Evolutionary conservation across 768 basidiomycete genomes (phyloP), one percentile per base, ranked within the genome.

Genomic region (Podaxis sp.): DNA sequence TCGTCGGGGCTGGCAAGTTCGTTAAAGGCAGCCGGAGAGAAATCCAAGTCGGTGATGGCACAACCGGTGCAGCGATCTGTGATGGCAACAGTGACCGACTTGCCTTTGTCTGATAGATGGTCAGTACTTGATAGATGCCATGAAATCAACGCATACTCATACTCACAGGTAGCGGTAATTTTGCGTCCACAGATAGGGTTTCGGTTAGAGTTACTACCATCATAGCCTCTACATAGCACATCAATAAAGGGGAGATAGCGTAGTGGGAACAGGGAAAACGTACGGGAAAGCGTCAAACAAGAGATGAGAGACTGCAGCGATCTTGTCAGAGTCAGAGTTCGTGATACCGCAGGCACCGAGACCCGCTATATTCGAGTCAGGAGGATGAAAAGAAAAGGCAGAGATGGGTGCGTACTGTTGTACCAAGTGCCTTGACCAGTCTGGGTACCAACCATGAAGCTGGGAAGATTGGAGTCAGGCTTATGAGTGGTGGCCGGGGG

Each of bases 161-260:
- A 73, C 79, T 70, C 73, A 89, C 89, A 90, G 4, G 66, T 67
- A 14, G 72, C 77, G 6, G 58, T 68, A 57, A 89, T 73, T 57
- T 73, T 64, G 66, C 72, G 78, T 65, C 74, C 74, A 69, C 92
- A 93, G 57, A 93, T 70, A 36, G 91, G 90, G 75, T 94, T 92
- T 58, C 63, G 67, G 71, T 93, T 93, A 27, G 91, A 88, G 76
- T 93, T 84, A 5, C 53, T 76, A 25, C 81, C 79, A 16, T 72
- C 55, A 69, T 84, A 88, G 9, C 77, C 81, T 48, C 88, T 90
- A 61, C 27, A 55, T 40, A 38, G 56, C 47, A 27, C 18, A 21
- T 61, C n/a, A 57, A 35, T 55, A 40, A 55, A 40, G 50, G 10
- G 58, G 28, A 56, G 21, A 32, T 42, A 32, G 48, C 5, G 4